Conservation (phyloP, 345 rosid species). For the Pistacia integerrima region DNA sequence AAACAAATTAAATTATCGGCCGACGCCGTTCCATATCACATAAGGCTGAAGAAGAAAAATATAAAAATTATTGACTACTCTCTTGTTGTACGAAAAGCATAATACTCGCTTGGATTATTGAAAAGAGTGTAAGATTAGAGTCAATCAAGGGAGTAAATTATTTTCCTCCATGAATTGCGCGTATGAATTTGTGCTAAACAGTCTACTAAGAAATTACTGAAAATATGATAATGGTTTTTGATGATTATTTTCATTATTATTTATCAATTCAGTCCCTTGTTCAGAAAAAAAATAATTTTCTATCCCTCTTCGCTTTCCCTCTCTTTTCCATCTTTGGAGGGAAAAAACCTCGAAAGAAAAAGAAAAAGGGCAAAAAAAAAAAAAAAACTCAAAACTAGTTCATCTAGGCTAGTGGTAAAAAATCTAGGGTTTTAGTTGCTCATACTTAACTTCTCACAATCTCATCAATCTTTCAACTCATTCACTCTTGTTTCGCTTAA, state of each 20-base stretch:
- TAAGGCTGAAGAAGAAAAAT: no score
- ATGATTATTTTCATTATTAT: slow-evolving; percentile 6
- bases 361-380: neutral
- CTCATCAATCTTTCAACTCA: neutral
- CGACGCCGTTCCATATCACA: slow-evolving; percentile 15
- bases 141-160: neutral
- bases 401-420: slow-evolving; percentile 5
- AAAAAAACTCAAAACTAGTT: neutral
- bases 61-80: neutral
- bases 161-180: neutral
- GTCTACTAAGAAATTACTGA: neutral
- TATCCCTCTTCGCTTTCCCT: slow-evolving; percentile 42
- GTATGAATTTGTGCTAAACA: neutral
- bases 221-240: slow-evolving; percentile 11
- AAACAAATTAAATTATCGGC: neutral
- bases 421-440: slow-evolving; percentile 21
- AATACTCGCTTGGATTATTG: neutral
- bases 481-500: neutral
- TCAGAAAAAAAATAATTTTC: slow-evolving; percentile 30
- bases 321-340: slow-evolving; percentile 43
- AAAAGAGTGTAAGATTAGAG: neutral
- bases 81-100: neutral
- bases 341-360: slow-evolving; percentile 26
- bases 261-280: slow-evolving; percentile 17
- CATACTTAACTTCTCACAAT: neutral